These are phyloP conservation scores for Nakaseomyces glabratus DNA, from an alignment of 1,139 yeast species.

Conservation along the genomic window DNA sequence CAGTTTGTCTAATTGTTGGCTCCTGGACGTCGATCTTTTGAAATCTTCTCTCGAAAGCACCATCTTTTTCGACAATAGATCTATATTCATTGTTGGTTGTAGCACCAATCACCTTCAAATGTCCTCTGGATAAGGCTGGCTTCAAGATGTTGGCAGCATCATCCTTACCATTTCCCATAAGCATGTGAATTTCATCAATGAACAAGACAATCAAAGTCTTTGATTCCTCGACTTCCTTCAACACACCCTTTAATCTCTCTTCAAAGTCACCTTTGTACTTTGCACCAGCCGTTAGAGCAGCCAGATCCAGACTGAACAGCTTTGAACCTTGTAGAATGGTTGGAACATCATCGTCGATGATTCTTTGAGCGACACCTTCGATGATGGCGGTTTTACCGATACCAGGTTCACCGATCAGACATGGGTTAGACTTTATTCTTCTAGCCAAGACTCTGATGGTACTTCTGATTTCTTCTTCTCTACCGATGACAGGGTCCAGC, in stretches of 20 bases:
- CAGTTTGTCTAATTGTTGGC: conserved; percentile 85
- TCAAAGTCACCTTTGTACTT: conserved; percentile 98
- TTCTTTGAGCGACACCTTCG: conserved; percentile 97
- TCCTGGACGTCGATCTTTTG: conserved; percentile 95
- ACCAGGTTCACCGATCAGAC: conserved; percentile 97
- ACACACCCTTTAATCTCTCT: conserved; percentile 92
- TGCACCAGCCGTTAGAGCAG: conserved; percentile 97
- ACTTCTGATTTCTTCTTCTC: conserved; percentile 96
- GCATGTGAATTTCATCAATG: conserved; percentile 96
- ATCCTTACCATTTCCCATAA: conserved; percentile 92
- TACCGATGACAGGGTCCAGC: conserved; percentile 95
- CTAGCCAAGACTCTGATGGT: conserved; percentile 90
- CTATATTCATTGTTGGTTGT: conserved; percentile 93
- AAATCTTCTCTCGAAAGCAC: conserved; percentile 97
- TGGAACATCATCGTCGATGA: conserved; percentile 92
- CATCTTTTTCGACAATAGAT: conserved; percentile 87
- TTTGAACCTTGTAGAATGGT: conserved; percentile 70
- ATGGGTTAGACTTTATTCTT: conserved; percentile 93
- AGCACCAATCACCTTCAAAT: conserved; percentile 96
- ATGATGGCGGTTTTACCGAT: conserved; percentile 97
- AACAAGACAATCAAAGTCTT: conserved; percentile 78
- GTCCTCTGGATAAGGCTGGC: conserved; percentile 96
- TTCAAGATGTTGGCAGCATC: conserved; percentile 96
- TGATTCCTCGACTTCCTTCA: conserved; percentile 85
- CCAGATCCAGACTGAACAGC: conserved; percentile 81